Evolutionary conservation across 129 eudicot genomes (phyloP).

Genomic region (Logfia minima): DNA sequence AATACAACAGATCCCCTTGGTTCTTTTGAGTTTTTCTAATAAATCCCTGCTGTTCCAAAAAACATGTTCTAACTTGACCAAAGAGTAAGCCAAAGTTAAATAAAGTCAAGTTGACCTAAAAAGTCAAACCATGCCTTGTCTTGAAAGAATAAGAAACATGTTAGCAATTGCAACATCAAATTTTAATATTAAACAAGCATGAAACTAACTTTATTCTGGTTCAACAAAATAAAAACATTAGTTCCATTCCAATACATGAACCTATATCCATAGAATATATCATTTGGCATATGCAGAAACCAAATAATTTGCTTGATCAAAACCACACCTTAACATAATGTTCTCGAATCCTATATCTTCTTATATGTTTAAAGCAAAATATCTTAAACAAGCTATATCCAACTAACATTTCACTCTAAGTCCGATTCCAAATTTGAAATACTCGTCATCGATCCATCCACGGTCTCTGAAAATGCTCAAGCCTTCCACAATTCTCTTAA

Average conservation of each 20-base stretch:
- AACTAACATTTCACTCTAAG: slow-evolving; percentile 12
- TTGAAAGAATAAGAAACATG: too few species aligned
- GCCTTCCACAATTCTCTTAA: slow-evolving; percentile 25
- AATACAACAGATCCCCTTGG: too few species aligned
- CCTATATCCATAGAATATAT: not conserved
- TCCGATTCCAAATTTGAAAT: not conserved
- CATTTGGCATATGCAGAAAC: not conserved
- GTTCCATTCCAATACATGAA: not conserved
- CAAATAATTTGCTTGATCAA: not conserved
- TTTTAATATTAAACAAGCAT: not conserved
- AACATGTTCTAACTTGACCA: too few species aligned
- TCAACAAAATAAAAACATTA: not conserved
- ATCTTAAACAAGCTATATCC: not conserved
- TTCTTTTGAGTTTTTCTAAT: too few species aligned
- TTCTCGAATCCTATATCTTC: slow-evolving; percentile 5
- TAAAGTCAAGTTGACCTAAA: too few species aligned
- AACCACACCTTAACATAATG: not conserved
- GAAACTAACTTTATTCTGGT: not conserved
- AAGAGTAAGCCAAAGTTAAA: too few species aligned
- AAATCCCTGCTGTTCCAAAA: too few species aligned
- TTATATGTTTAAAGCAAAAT: slow-evolving; percentile 1
- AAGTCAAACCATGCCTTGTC: too few species aligned
- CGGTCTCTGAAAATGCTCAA: slow-evolving; percentile 23
- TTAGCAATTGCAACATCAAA: too few species aligned
- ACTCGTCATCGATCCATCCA: slow-evolving; percentile 20